Percentiles rank a stretch among this genome's conserved stretches.
Evolutionary conservation across 345 rosid species (phyloP).

Genomic region (Capsella bursapastoris): DNA sequence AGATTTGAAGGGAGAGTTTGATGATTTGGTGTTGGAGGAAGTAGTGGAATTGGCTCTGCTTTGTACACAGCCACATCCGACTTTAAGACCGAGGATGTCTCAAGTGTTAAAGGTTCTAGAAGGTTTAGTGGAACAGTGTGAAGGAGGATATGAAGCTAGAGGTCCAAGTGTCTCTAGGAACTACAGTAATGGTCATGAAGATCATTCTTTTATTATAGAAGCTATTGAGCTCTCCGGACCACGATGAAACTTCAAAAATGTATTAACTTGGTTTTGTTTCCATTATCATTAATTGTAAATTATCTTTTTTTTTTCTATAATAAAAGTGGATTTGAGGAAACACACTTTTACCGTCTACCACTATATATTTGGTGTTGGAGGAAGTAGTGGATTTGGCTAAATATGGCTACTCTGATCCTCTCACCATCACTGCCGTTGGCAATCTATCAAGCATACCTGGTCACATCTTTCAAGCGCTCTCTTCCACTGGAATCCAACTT

Average conservation of each 20-base stretch:
- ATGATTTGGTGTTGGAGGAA: slow-evolving; percentile 66
- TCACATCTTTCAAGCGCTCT: too few species aligned
- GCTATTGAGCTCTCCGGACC: slow-evolving; percentile 99
- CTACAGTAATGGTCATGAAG: slow-evolving; percentile 62
- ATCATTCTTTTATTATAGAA: slow-evolving; percentile 84
- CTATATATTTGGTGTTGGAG: too few species aligned
- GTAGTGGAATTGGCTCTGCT: slow-evolving; percentile 71
- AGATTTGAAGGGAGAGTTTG: slow-evolving; percentile 78
- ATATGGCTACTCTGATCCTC: too few species aligned
- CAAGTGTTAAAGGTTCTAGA: slow-evolving; percentile 74
- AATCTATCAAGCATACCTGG: too few species aligned
- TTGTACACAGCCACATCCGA: slow-evolving; percentile 77
- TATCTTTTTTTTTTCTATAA: not conserved
- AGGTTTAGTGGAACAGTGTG: slow-evolving; percentile 65
- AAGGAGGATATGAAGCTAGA: slow-evolving; percentile 49
- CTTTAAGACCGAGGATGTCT: slow-evolving; percentile 80
- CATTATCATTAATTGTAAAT: not conserved
- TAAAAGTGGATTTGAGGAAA: too few species aligned
- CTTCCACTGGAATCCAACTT: too few species aligned
- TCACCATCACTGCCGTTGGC: too few species aligned
- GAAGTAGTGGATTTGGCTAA: too few species aligned
- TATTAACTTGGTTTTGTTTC: not conserved
- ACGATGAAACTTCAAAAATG: slow-evolving; percentile 44
- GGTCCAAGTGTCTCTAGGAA: slow-evolving; percentile 61
- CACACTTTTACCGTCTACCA: too few species aligned